Base-by-base conservation (phyloP, 495 filamentous ascomycete species). In the Xeromyces bisporus region DNA sequence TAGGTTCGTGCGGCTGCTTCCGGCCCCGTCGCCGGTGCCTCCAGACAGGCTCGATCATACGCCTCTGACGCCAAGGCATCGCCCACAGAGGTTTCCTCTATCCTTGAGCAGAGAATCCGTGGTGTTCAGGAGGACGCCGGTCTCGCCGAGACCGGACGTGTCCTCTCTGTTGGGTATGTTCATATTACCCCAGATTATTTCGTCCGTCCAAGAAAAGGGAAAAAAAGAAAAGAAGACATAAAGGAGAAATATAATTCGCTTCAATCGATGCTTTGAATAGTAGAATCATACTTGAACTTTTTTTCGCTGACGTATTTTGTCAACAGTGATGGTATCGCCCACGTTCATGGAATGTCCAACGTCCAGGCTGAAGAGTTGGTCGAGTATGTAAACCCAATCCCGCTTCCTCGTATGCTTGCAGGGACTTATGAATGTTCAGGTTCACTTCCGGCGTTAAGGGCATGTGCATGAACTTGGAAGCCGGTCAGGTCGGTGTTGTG, bases 391-490 rank as follows among this genome's bases (percentile, higher is more conserved):
- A 26, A 40, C 28, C 40, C 42, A 36, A 39, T 47, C 38, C 42
- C 27, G 37, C 39, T 39, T 34, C 9, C 20, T n/a, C n/a, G 13
- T n/a, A 44, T 20, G 20, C 36, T 34, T 31, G 39, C 26, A 16
- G 27, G 42, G 41, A 53, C 60, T 71, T 46, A 64, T 40, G 46
- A 48, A 42, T 56, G 31, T 25, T 40, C 37, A 93, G 89, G 72
- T 97, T 97, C 71, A 84, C 89, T 48, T 97, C 89, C 44, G 89
- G 89, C 61, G 89, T 97, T 55, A 94, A 94, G 75, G 89, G 89
- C 60, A 97, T 97, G 89, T 96, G 91, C 80, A 93, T 97, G 86
- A 97, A 97, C 77, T 73, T 97, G 58, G 89, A 97, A 67, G 89
- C 89, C 60, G 89, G 89, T 61, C 91, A 96, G 66, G 89, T 97